phyloP scores from a whole-genome alignment of 2,329 filamentous ascomycete genomes.

The Leptographium radiaticola region DNA sequence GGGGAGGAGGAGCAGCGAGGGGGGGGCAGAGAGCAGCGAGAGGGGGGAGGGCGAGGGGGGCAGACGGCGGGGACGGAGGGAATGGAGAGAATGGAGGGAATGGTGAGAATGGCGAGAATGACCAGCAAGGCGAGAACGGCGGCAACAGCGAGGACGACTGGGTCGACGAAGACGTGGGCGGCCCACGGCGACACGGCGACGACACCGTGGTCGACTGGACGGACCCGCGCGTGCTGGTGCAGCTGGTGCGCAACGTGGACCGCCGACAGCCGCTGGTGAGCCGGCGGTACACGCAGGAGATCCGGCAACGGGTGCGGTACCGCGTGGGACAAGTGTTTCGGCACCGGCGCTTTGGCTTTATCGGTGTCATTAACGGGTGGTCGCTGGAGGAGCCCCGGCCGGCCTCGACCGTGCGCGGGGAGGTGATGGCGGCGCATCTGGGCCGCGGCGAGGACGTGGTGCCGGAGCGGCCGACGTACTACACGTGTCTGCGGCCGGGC shows the following conservation, averaged over 20 bases:
- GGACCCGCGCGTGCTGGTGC: conserved; percentile 23
- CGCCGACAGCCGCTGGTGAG: conserved; percentile 22
- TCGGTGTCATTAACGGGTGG: conserved; percentile 84
- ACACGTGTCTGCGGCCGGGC: conserved; percentile 53
- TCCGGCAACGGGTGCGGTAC: conserved; percentile 38
- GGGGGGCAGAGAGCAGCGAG: not conserved
- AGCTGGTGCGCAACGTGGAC: conserved; percentile 31
- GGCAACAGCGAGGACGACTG: conserved; percentile 6
- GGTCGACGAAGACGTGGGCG: not conserved
- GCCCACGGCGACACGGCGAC: not conserved
- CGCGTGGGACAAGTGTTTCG: conserved; percentile 72
- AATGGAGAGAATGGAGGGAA: not conserved
- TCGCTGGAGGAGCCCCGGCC: conserved; percentile 29
- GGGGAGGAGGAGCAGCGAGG: conserved; percentile 17
- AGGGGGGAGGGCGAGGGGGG: not conserved
- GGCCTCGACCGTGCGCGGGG: conserved; percentile 3
- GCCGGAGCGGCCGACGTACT: conserved; percentile 45
- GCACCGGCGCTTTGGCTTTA: conserved; percentile 68
- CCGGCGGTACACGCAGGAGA: conserved; percentile 22
- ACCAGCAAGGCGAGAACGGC: too few species aligned
- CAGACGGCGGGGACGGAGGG: too few species aligned
- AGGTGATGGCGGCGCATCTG: not conserved
- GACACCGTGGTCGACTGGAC: conserved; percentile 14
- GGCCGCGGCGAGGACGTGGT: too few species aligned
- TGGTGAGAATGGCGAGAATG: not conserved